phyloP scores from a whole-genome alignment of 306 rosid genomes.

The Mimosa pudica region DNA sequence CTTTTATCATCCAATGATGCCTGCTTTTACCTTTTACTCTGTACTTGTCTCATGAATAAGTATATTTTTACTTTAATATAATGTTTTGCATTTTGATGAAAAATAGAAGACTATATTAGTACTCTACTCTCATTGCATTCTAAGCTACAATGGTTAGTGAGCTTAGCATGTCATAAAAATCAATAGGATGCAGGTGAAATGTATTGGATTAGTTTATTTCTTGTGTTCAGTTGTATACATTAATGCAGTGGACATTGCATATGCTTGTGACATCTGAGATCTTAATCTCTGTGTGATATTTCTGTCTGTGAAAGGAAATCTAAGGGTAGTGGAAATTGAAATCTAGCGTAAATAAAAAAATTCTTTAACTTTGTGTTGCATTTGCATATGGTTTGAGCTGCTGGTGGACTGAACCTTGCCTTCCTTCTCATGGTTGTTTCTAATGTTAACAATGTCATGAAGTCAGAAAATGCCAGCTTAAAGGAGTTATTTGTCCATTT shows the following conservation, averaged over 20 bases:
- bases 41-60: not conserved
- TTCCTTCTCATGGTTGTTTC: constrained; percentile 13
- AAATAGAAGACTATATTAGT: not conserved
- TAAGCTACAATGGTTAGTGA: not conserved
- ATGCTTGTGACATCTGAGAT: constrained; percentile 6
- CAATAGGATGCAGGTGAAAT: not conserved
- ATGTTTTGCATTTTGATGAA: not conserved
- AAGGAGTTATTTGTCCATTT: constrained; percentile 21
- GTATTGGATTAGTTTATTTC: not conserved
- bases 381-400: constrained; percentile 18
- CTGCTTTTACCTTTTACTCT: constrained; percentile 4
- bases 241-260: constrained; percentile 4
- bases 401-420: constrained; percentile 12
- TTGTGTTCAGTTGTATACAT: not conserved
- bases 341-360: constrained; percentile 11
- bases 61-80: not conserved
- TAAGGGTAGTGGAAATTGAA: constrained; percentile 4
- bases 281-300: not conserved
- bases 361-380: constrained; percentile 5
- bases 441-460: constrained; percentile 1
- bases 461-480: not conserved
- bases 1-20: constrained; percentile 9
- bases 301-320: not conserved
- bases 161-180: not conserved
- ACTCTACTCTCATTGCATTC: not conserved